These are phyloP conservation scores for Alternaria sp. DNA, from an alignment of 2,329 filamentous ascomycete species.

Conservation along the genomic window DNA sequence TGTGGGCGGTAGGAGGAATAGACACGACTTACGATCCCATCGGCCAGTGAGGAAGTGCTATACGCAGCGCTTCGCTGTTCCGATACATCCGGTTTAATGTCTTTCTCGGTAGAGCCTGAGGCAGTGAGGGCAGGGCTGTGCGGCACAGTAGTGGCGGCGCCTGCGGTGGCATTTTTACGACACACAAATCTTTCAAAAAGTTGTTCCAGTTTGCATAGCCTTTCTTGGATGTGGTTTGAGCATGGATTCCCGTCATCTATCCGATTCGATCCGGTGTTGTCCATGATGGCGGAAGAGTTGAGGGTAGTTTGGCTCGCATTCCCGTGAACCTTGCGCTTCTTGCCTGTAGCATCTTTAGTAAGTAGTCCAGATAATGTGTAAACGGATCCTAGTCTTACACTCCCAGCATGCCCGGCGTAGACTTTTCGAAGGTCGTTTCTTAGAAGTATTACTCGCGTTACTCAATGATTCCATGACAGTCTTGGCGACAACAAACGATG, in stretches of 20 bases:
- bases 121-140: slow-evolving; percentile 28
- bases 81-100: slow-evolving; percentile 25
- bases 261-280: slow-evolving; percentile 18
- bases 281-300: slow-evolving; percentile 18
- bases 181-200: slow-evolving; percentile 46
- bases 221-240: slow-evolving; percentile 40
- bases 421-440: slow-evolving; percentile 37
- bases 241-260: slow-evolving; percentile 30
- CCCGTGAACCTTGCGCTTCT: slow-evolving; percentile 34
- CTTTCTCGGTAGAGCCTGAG: slow-evolving; percentile 27
- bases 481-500: not conserved
- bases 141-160: slow-evolving; percentile 12
- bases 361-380: not conserved
- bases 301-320: slow-evolving; percentile 19
- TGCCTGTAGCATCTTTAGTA: slow-evolving; percentile 36
- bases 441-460: slow-evolving; percentile 18
- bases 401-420: slow-evolving; percentile 43
- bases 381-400: slow-evolving; percentile 32
- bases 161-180: slow-evolving; percentile 30
- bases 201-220: slow-evolving; percentile 43
- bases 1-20: not conserved
- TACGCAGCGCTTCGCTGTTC: slow-evolving; percentile 30
- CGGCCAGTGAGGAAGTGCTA: slow-evolving; percentile 37
- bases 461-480: slow-evolving; percentile 28
- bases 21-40: slow-evolving; percentile 36